Base-by-base conservation (phyloP, 768 basidiomycete genomes). In the Sporobolomyces roseus region DNA sequence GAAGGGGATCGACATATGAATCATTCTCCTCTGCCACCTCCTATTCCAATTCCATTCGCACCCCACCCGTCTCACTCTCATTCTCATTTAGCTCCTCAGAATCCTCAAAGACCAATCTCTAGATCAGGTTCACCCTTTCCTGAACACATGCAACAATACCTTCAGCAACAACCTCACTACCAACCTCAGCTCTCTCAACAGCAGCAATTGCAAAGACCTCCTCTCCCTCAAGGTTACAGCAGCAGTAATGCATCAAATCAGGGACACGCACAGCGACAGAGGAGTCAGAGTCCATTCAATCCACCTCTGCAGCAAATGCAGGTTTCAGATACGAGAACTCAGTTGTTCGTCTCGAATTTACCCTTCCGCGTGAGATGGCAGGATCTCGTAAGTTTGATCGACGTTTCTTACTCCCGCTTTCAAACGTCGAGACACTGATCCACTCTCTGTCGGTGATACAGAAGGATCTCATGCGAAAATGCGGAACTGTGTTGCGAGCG, bases 351-450 rank as follows among this genome's bases (percentile, higher is more conserved):
- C 30, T 93, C 92, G 70, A 99, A 99, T 79, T 85, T 99, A 30
- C 96, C 96, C 0, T 98, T 94, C 79, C 84, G 94, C 68, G 93
- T 97, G 45, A 86, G 96, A 63, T 99, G 96, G 96, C 96, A 99
- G 81, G 96, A 99, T 81, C 85, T 99, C n/a, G n/a, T n/a, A n/a
- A n/a, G n/a, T n/a, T n/a, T n/a, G n/a, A n/a, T n/a, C n/a, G n/a
- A n/a, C n/a, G n/a, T n/a, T n/a, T n/a, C n/a, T n/a, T n/a, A n/a
- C n/a, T n/a, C n/a, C n/a, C n/a, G n/a, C n/a, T n/a, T n/a, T n/a
- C n/a, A n/a, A n/a, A n/a, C n/a, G n/a, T n/a, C n/a, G n/a, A n/a
- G n/a, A n/a, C n/a, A n/a, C n/a, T n/a, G n/a, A n/a, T n/a, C n/a
- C n/a, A n/a, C n/a, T n/a, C n/a, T n/a, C n/a, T n/a, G n/a, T n/a